These are phyloP conservation scores for Sclerotinia borealis DNA, from an alignment of 2,329 filamentous ascomycete genomes.

Conservation along the genomic window DNA sequence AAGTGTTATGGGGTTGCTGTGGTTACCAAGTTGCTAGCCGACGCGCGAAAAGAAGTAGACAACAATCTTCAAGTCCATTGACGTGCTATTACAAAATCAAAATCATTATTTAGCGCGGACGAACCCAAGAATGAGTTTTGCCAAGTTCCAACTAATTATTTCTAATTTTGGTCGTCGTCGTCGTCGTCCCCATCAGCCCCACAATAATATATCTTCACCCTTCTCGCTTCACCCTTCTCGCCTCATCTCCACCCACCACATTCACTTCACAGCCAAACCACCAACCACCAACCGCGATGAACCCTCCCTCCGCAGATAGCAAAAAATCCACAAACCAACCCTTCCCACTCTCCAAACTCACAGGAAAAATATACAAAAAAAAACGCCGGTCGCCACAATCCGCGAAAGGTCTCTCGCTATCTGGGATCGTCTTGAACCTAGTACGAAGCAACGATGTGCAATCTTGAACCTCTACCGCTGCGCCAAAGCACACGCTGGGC, in stretches of 20 bases:
- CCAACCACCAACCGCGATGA: background rate
- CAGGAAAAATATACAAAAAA: background rate
- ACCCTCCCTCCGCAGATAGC: background rate
- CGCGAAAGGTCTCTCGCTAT: constrained; percentile 10
- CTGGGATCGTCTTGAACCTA: constrained; percentile 7
- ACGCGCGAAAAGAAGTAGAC: too few species aligned
- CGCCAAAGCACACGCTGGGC: background rate
- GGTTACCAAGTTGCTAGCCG: too few species aligned
- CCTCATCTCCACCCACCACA: background rate
- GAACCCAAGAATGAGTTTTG: too few species aligned
- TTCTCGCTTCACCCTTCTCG: too few species aligned
- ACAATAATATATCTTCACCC: constrained; percentile 3
- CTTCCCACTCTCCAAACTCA: background rate
- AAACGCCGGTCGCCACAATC: background rate
- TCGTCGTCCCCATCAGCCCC: too few species aligned
- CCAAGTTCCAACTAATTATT: too few species aligned
- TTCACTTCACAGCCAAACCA: background rate
- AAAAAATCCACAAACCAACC: background rate
- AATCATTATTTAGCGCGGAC: too few species aligned
- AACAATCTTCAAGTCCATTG: too few species aligned
- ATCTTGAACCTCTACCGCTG: constrained; percentile 7
- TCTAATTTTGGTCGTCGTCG: too few species aligned
- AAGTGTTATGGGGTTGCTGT: too few species aligned
- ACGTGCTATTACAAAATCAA: too few species aligned
- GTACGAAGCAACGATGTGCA: background rate